phyloP scores from a whole-genome alignment of 2,329 filamentous ascomycete genomes.

The Chaetomium olivaceum region DNA sequence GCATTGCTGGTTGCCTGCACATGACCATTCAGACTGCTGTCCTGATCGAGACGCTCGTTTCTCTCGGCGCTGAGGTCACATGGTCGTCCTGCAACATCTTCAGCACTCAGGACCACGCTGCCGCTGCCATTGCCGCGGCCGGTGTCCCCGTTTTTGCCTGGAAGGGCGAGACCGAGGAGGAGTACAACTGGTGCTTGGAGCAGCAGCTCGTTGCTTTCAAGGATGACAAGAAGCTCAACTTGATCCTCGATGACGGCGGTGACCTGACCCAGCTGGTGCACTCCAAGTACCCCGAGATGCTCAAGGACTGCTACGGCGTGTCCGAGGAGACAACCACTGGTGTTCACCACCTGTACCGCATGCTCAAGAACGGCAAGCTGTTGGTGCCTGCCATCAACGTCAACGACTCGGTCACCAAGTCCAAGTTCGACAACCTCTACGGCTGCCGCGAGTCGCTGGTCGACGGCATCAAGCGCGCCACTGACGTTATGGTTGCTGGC shows the following conservation, averaged over 20 bases:
- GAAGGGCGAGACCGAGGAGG: constrained; percentile 96
- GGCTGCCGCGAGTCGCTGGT: constrained; percentile 98
- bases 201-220: constrained; percentile 98
- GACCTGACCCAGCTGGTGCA: constrained; percentile 95
- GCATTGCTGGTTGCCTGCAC: constrained; percentile 97
- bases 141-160: constrained; percentile 83
- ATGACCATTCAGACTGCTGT: constrained; percentile 99
- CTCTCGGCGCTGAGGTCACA: constrained; percentile 96
- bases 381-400: constrained; percentile 97
- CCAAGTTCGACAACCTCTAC: constrained; percentile 99
- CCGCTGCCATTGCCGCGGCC: constrained; percentile 90
- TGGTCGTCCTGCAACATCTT: constrained; percentile 99
- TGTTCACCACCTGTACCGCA: constrained; percentile 98
- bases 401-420: constrained; percentile 99
- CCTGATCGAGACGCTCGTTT: constrained; percentile 94
- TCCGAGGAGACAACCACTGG: constrained; percentile 99
- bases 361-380: constrained; percentile 88
- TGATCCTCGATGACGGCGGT: constrained; percentile 98
- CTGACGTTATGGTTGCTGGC: constrained; percentile 99
- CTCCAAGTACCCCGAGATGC: constrained; percentile 97
- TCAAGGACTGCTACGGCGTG: constrained; percentile 97
- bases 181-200: constrained; percentile 99
- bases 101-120: constrained; percentile 98
- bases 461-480: constrained; percentile 99
- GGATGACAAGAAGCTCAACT: constrained; percentile 92